Conservation (phyloP, 2,329 filamentous ascomycete species). For the Trichoderma gracile region DNA sequence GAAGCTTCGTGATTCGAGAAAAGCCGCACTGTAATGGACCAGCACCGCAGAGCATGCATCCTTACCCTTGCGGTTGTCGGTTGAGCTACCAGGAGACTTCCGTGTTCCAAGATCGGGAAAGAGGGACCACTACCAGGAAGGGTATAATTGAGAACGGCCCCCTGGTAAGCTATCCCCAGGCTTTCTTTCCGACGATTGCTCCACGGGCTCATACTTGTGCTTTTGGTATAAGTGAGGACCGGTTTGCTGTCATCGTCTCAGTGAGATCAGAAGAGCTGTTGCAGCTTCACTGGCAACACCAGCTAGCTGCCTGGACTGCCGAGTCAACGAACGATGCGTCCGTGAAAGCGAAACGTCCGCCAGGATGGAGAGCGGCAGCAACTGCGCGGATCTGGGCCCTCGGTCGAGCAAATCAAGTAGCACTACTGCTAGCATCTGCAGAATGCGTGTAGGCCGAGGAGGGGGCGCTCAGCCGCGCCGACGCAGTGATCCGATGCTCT, state of each 20-base stretch:
- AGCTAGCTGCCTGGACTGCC: neutral
- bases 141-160: slow-evolving; percentile 24
- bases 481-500: slow-evolving; percentile 28
- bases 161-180: slow-evolving; percentile 11
- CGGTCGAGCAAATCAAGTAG: slow-evolving; percentile 8
- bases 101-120: slow-evolving; percentile 27
- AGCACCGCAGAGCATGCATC: slow-evolving; percentile 2
- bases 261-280: neutral
- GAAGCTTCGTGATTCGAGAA: slow-evolving; percentile 29
- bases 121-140: slow-evolving; percentile 26
- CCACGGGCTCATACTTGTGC: neutral
- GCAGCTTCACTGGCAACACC: neutral
- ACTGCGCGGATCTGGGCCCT: slow-evolving; percentile 10
- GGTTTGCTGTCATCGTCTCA: slow-evolving; percentile 6
- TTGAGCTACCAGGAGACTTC: slow-evolving; percentile 27
- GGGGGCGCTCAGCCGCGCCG: slow-evolving; percentile 20
- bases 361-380: neutral
- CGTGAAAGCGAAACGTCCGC: neutral
- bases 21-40: slow-evolving; percentile 28
- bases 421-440: slow-evolving; percentile 9
- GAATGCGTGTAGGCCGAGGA: slow-evolving; percentile 15
- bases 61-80: slow-evolving; percentile 25
- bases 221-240: neutral
- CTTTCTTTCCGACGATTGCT: slow-evolving; percentile 8
- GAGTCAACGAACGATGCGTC: neutral